Conservation (phyloP, 805 yeast genomes). For the Saturnispora zaruensis region DNA sequence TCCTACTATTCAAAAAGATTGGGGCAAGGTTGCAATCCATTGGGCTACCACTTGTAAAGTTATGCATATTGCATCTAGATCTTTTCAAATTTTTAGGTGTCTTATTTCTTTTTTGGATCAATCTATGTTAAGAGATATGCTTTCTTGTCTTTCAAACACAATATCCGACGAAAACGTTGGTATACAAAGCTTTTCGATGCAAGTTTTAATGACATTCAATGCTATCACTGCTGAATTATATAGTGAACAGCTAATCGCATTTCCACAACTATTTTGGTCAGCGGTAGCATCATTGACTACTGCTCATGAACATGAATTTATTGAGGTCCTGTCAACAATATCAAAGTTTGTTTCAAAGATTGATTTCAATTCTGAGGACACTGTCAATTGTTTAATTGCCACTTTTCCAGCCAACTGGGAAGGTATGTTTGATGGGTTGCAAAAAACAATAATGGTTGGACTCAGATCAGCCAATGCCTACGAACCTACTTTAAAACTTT, state of each 20-base stretch:
- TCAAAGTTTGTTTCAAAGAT: conserved; percentile 79
- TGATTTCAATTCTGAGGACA: conserved; percentile 76
- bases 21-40: conserved; percentile 74
- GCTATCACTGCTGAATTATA: conserved; percentile 84
- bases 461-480: conserved; percentile 72
- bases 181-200: conserved; percentile 95
- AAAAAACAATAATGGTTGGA: conserved; percentile 71
- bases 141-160: conserved; percentile 86
- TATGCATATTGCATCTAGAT: conserved; percentile 91
- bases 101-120: conserved; percentile 75
- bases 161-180: conserved; percentile 83
- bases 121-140: conserved; percentile 85
- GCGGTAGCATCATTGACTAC: conserved; percentile 86
- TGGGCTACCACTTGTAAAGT: conserved; percentile 99
- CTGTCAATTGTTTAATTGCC: conserved; percentile 71
- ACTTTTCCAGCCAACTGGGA: conserved; percentile 96
- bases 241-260: conserved; percentile 68
- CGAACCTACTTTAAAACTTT: conserved; percentile 63
- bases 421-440: conserved; percentile 85
- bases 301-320: conserved; percentile 85
- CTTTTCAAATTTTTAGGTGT: conserved; percentile 87
- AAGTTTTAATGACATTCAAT: conserved; percentile 89
- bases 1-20: conserved; percentile 57
- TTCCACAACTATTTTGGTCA: conserved; percentile 94
- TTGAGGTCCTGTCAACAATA: conserved; percentile 76